Percentiles rank a stretch among this genome's conserved stretches.
Evolutionary conservation across 23 red algal genomes (phyloP).

Genomic region (Chondrus crispus): DNA sequence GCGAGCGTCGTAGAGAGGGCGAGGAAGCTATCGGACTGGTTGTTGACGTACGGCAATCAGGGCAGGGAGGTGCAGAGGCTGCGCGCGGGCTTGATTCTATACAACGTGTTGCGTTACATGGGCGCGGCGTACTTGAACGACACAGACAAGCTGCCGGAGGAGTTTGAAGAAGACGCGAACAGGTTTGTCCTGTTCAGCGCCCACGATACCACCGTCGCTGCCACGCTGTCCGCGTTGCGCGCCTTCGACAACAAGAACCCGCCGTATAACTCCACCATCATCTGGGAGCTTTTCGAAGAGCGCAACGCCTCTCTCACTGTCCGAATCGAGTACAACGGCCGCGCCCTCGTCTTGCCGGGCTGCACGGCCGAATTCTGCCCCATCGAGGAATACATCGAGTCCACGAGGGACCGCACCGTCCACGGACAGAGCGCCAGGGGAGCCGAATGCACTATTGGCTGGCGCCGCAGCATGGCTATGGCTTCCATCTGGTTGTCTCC

Average conservation of each 20-base stretch:
- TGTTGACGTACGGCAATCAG: conserved; percentile 22
- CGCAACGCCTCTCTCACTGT: conserved; percentile 1
- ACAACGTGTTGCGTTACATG: conserved; percentile 25
- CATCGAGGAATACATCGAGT: conserved; percentile 21
- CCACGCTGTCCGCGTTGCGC: conserved; percentile 57
- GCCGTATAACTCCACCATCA: conserved; percentile 90
- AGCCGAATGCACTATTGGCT: conserved; percentile 44
- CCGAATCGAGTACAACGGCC: conserved; percentile 73
- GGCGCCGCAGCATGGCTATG: neutral
- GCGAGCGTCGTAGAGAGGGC: conserved; percentile 24
- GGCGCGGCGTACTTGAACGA: neutral
- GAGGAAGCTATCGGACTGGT: conserved; percentile 35
- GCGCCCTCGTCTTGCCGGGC: conserved; percentile 6
- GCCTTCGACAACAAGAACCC: conserved; percentile 61
- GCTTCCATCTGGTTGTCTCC: neutral
- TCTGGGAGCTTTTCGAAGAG: conserved; percentile 70
- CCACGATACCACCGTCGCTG: conserved; percentile 88
- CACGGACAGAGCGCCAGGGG: neutral
- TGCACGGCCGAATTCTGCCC: conserved; percentile 26
- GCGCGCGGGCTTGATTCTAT: conserved; percentile 40
- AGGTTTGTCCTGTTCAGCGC: conserved; percentile 80
- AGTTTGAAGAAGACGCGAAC: neutral
- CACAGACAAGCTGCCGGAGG: neutral
- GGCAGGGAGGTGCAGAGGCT: conserved; percentile 29
- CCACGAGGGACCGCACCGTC: conserved; percentile 20